Evolutionary conservation across 495 filamentous ascomycete genomes (phyloP).

Genomic region (Penicillium argentinense): DNA sequence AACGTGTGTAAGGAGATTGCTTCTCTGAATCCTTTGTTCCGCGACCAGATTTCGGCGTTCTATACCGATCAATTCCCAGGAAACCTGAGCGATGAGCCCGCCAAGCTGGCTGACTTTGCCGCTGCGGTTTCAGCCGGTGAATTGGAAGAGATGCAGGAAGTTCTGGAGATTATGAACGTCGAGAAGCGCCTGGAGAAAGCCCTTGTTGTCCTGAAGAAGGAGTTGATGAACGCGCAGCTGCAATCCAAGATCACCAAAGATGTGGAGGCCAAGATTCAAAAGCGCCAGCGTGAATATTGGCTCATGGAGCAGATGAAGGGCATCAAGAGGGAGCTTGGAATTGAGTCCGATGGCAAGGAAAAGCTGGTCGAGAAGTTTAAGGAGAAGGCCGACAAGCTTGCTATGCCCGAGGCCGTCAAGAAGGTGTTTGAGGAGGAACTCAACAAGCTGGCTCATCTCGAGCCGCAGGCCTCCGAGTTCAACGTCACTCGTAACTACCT

Average conservation of each 20-base stretch:
- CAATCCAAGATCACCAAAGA: constrained; percentile 98
- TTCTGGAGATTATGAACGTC: constrained; percentile 83
- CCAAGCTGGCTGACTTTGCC: constrained; percentile 94
- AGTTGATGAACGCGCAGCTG: constrained; percentile 95
- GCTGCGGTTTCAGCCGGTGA: constrained; percentile 92
- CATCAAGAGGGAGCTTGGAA: constrained; percentile 91
- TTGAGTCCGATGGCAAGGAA: constrained; percentile 97
- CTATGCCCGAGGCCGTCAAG: constrained; percentile 94
- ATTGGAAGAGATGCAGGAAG: constrained; percentile 86
- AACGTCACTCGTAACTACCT: constrained; percentile 99
- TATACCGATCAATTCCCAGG: constrained; percentile 92
- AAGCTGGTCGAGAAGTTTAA: constrained; percentile 97
- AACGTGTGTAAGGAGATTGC: constrained; percentile 98
- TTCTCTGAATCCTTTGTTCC: constrained; percentile 88
- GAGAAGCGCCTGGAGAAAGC: constrained; percentile 89
- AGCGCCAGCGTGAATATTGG: constrained; percentile 98
- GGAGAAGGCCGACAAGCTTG: constrained; percentile 89
- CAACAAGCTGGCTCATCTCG: constrained; percentile 92
- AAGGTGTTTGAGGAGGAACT: constrained; percentile 98
- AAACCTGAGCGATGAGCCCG: constrained; percentile 92
- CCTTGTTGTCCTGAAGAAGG: constrained; percentile 90
- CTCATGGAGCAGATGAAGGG: constrained; percentile 99
- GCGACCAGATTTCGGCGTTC: constrained; percentile 96
- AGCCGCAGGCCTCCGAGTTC: constrained; percentile 94
- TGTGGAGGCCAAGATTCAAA: constrained; percentile 96